Percentiles rank a stretch among this genome's conserved stretches.
These are phyloP conservation scores for Dunaliella primolecta DNA, from an alignment of 139 green algal species.

Conservation along the genomic window DNA sequence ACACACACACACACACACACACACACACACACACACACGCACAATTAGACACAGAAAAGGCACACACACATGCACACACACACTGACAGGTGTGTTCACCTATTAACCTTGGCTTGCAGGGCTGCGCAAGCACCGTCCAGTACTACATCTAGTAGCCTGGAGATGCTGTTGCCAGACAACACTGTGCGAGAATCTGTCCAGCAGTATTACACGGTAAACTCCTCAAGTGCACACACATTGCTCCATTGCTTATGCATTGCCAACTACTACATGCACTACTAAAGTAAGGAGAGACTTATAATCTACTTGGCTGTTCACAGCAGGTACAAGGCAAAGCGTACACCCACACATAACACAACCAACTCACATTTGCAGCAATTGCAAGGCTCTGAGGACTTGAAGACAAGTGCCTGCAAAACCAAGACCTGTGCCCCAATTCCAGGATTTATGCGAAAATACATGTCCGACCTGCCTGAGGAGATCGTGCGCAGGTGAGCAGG, in stretches of 20 bases:
- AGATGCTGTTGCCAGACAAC: neutral
- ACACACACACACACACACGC: neutral
- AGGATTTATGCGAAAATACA: neutral
- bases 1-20: neutral
- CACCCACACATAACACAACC: too few species aligned
- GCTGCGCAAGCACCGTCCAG: neutral
- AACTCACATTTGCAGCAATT: constrained; percentile 30
- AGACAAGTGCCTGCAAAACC: constrained; percentile 86
- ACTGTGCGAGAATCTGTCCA: neutral
- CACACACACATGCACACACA: neutral
- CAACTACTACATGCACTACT: too few species aligned
- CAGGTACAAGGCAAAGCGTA: too few species aligned
- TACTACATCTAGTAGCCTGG: neutral
- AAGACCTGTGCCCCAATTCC: constrained; percentile 64
- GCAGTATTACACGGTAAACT: constrained; percentile 6
- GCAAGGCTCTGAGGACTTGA: constrained; percentile 67
- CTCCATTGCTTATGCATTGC: too few species aligned
- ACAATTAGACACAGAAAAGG: too few species aligned
- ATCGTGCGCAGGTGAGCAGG: constrained; percentile 24
- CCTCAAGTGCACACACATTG: too few species aligned
- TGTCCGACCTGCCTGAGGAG: constrained; percentile 29
- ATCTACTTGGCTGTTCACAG: too few species aligned
- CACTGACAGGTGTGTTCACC: neutral
- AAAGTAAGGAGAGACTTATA: too few species aligned
- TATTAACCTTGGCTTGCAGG: neutral